These are phyloP conservation scores for Pythium inflatum DNA, from an alignment of 352 stramenopile genomes.

Conservation along the genomic window DNA sequence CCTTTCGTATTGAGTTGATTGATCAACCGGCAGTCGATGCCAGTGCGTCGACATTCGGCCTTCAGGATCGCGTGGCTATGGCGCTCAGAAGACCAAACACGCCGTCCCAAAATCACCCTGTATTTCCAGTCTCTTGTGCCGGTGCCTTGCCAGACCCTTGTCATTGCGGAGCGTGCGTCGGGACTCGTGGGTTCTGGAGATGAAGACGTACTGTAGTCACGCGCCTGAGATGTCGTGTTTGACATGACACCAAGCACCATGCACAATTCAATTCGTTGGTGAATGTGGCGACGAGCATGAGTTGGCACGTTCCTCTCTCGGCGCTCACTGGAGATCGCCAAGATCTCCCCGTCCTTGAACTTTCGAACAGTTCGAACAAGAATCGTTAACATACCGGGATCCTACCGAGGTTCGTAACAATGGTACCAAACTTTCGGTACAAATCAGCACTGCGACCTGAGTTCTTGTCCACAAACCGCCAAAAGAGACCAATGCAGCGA, in stretches of 20 bases:
- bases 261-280: background rate
- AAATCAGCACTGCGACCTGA: no score
- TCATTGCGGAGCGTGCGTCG: no score
- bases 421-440: no score
- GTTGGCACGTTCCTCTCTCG: conserved; percentile 21
- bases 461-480: no score
- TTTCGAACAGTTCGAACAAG: background rate
- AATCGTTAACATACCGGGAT: no score
- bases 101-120: background rate
- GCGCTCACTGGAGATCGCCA: background rate
- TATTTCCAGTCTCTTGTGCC: no score
- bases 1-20: no score
- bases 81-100: background rate
- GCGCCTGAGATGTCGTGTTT: background rate
- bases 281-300: conserved; percentile 8
- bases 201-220: no score
- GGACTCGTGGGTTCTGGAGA: no score
- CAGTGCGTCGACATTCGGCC: conserved; percentile 2
- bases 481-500: no score
- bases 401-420: no score
- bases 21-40: conserved; percentile 7
- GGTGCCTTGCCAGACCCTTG: no score
- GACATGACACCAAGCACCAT: background rate
- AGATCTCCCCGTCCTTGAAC: background rate
- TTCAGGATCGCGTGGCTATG: conserved; percentile 8